Percentiles rank a stretch among this genome's conserved stretches.
Conservation (phyloP, 139 green algal genomes). For the Auxenochlorella pyrenoidosa region DNA sequence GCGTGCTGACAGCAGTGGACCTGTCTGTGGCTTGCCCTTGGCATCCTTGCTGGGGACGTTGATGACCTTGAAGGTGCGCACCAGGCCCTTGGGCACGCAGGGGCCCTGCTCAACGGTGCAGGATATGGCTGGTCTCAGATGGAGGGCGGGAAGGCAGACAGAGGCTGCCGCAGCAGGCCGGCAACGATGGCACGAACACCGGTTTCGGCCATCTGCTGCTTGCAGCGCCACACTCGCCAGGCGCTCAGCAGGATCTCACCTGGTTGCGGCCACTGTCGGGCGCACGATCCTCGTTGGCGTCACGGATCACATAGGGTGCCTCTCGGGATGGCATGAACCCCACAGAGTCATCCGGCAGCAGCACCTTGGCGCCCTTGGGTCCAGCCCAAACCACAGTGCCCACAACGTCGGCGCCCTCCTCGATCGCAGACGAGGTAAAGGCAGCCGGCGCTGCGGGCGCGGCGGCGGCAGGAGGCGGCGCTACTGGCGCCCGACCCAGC, state of each 20-base stretch:
- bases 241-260: too few species aligned
- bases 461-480: not conserved
- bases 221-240: too few species aligned
- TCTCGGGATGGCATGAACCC: constrained; percentile 24
- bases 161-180: too few species aligned
- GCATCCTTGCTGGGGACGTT: constrained; percentile 1
- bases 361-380: constrained; percentile 31
- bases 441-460: not conserved
- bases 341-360: not conserved
- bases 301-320: constrained; percentile 6
- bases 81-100: constrained; percentile 23
- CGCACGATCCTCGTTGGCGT: not conserved
- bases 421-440: not conserved
- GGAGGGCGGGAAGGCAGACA: too few species aligned
- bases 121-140: too few species aligned
- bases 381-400: constrained; percentile 18
- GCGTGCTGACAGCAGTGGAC: constrained; percentile 56
- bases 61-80: constrained; percentile 40
- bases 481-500: not conserved
- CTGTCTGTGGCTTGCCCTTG: constrained; percentile 4
- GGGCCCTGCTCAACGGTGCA: not conserved
- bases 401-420: constrained; percentile 5
- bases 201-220: too few species aligned
- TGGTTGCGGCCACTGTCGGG: not conserved
- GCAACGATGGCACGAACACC: too few species aligned